Percentiles rank a stretch among this genome's conserved stretches.
Conservation (phyloP, 306 rosid species). For the Mimosa bimucronata region DNA sequence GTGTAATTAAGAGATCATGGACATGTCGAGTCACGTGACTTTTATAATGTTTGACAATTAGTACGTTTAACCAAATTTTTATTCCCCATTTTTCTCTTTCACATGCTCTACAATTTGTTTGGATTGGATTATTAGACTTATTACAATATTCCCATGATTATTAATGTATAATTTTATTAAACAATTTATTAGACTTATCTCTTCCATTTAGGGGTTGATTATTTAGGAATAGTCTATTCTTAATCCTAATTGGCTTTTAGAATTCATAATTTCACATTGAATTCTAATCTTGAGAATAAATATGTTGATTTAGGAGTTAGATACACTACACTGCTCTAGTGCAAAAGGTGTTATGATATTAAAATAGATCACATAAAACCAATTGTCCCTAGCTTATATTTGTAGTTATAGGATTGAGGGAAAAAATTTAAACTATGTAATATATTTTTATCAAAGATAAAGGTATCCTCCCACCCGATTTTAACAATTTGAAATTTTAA, state of each 20-base stretch:
- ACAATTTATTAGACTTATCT: neutral
- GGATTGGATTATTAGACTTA: neutral
- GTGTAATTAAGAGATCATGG: slow-evolving; percentile 44
- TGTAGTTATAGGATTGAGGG: neutral
- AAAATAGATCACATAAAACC: neutral
- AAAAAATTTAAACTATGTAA: no score
- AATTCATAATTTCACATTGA: no score
- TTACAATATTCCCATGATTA: neutral
- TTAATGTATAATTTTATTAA: neutral
- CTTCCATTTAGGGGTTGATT: neutral
- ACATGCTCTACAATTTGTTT: neutral
- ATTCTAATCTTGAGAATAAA: neutral
- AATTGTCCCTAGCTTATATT: neutral
- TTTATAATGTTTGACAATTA: neutral
- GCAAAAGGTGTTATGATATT: neutral
- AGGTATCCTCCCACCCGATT: no score
- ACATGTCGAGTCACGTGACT: slow-evolving; percentile 49
- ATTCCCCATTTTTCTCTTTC: neutral
- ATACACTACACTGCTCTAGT: no score
- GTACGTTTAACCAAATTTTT: neutral
- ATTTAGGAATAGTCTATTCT: neutral
- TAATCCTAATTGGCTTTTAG: neutral
- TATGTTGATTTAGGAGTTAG: neutral
- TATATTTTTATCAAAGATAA: no score
- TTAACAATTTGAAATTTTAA: no score